Evolutionary conservation across 768 basidiomycete species (phyloP).

Genomic region (Melanogaster broomeanus): DNA sequence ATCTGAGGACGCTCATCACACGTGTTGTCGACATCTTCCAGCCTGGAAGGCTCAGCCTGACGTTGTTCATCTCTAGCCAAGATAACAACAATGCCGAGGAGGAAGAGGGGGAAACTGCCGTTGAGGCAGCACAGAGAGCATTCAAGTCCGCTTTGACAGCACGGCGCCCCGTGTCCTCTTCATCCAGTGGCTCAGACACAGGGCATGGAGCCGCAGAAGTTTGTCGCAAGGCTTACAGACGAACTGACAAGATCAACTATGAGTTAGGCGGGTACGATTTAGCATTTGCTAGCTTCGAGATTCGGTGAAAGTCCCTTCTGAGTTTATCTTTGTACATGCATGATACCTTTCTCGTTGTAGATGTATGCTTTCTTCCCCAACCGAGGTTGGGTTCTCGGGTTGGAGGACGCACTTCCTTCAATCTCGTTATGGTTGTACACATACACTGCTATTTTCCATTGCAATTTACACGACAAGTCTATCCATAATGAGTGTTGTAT

Average conservation of each 20-base stretch:
- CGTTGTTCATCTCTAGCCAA: slow-evolving; percentile 83
- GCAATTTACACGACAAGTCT: slow-evolving; percentile 14
- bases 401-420: background rate
- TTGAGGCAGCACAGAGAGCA: slow-evolving; percentile 73
- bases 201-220: slow-evolving; percentile 14
- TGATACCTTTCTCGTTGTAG: slow-evolving; percentile 23
- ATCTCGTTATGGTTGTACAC: slow-evolving; percentile 14
- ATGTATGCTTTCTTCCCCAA: slow-evolving; percentile 13
- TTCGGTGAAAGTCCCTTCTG: slow-evolving; percentile 31
- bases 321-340: slow-evolving; percentile 12
- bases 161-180: slow-evolving; percentile 22
- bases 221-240: slow-evolving; percentile 52
- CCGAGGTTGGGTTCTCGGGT: slow-evolving; percentile 14
- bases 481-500: background rate
- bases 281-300: slow-evolving; percentile 86
- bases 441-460: slow-evolving; percentile 15
- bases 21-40: slow-evolving; percentile 93
- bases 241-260: slow-evolving; percentile 98
- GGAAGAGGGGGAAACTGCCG: slow-evolving; percentile 52
- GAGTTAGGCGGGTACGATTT: slow-evolving; percentile 93
- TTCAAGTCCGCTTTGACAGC: slow-evolving; percentile 65
- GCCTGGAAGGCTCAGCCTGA: slow-evolving; percentile 81
- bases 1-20: slow-evolving; percentile 77
- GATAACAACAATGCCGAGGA: slow-evolving; percentile 44
- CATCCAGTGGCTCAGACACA: slow-evolving; percentile 20